These are phyloP conservation scores for Chalciporus piperatus DNA, from an alignment of 768 basidiomycete species.

Conservation along the genomic window DNA sequence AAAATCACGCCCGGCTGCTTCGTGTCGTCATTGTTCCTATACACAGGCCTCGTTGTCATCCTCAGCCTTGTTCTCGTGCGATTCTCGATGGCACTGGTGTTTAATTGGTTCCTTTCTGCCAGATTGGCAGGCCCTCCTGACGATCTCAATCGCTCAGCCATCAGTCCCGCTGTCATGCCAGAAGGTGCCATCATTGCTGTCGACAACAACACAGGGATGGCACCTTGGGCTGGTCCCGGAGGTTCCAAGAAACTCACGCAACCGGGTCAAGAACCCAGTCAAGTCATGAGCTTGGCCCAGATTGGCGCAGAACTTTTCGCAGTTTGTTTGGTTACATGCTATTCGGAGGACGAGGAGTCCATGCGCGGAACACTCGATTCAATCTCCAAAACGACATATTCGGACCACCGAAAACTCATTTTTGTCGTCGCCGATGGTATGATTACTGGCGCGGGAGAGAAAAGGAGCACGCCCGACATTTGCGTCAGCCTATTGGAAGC, in stretches of 20 bases:
- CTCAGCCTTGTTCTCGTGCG: constrained; percentile 87
- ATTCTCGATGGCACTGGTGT: constrained; percentile 94
- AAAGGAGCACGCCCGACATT: constrained; percentile 92
- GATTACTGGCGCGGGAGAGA: constrained; percentile 98
- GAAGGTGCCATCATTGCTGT: constrained; percentile 94
- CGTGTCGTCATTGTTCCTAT: constrained; percentile 84
- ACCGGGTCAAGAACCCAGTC: constrained; percentile 38
- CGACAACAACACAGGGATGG: constrained; percentile 87
- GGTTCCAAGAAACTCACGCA: constrained; percentile 53
- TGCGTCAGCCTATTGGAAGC: constrained; percentile 90
- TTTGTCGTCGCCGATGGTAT: constrained; percentile 97
- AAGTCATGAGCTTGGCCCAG: constrained; percentile 74
- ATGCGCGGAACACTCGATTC: constrained; percentile 90
- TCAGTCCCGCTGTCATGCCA: constrained; percentile 95
- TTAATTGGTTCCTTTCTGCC: constrained; percentile 93
- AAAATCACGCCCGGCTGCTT: constrained; percentile 97
- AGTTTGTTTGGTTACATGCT: constrained; percentile 95
- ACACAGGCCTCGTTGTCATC: constrained; percentile 87
- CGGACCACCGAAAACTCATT: constrained; percentile 86
- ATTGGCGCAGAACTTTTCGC: constrained; percentile 96
- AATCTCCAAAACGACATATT: constrained; percentile 87
- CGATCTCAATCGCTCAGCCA: constrained; percentile 76
- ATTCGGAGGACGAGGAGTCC: constrained; percentile 94
- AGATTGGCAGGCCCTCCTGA: constrained; percentile 76
- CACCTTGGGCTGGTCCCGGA: constrained; percentile 80